A percentile compares a stretch with the other conserved stretches of the same genome.
phyloP scores from a whole-genome alignment of 352 stramenopile genomes.

The Blastocystis sp. region DNA sequence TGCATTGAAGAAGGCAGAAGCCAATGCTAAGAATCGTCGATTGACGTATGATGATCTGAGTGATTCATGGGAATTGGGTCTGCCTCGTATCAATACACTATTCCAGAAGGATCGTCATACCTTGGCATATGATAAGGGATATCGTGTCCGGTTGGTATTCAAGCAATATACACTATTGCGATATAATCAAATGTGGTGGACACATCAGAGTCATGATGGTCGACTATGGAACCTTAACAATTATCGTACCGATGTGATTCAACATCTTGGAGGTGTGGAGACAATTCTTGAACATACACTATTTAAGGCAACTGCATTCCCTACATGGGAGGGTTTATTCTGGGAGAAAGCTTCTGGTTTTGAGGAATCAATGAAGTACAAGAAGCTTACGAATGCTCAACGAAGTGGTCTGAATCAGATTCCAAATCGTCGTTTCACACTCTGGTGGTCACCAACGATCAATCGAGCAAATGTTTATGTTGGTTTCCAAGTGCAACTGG shows the following conservation, averaged over 20 bases:
- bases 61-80: slow-evolving; percentile 97
- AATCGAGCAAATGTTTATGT: slow-evolving; percentile 99
- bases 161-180: slow-evolving; percentile 94
- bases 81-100: slow-evolving; percentile 88
- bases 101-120: slow-evolving; percentile 97
- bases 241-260: slow-evolving; percentile 99
- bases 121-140: slow-evolving; percentile 98
- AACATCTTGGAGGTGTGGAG: slow-evolving; percentile 95
- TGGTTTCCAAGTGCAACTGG: slow-evolving; percentile 98
- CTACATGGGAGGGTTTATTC: slow-evolving; percentile 98
- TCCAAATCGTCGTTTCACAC: slow-evolving; percentile 96
- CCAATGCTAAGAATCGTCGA: slow-evolving; percentile 93
- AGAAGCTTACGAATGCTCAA: slow-evolving; percentile 99
- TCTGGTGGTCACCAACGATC: slow-evolving; percentile 99
- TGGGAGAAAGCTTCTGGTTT: slow-evolving; percentile 97
- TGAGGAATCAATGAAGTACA: slow-evolving; percentile 92
- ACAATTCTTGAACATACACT: slow-evolving; percentile 98
- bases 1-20: slow-evolving; percentile 95
- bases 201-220: slow-evolving; percentile 91
- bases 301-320: slow-evolving; percentile 99
- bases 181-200: slow-evolving; percentile 99
- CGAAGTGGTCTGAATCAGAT: slow-evolving; percentile 98
- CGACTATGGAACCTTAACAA: slow-evolving; percentile 99
- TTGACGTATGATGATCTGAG: slow-evolving; percentile 97
- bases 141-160: slow-evolving; percentile 93